Conservation (phyloP, 2,329 filamentous ascomycete genomes). For the Mariannaea elegans region DNA sequence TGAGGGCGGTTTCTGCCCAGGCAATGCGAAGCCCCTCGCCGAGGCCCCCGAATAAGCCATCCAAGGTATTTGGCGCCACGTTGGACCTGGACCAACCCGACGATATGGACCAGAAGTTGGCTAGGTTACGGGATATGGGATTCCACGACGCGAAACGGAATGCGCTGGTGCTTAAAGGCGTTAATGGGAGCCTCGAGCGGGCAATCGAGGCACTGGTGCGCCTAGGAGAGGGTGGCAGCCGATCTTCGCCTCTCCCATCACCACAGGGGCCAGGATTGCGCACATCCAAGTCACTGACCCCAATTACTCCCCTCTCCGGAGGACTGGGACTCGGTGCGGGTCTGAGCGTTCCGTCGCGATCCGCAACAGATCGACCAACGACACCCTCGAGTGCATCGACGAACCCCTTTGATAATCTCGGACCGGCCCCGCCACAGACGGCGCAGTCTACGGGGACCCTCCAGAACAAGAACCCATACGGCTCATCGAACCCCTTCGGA, state of each 20-base stretch:
- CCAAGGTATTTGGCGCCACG: slow-evolving; percentile 74
- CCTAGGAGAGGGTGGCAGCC: slow-evolving; percentile 74
- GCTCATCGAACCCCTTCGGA: slow-evolving; percentile 75
- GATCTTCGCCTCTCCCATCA: slow-evolving; percentile 47
- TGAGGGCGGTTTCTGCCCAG: slow-evolving; percentile 42
- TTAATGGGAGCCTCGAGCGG: slow-evolving; percentile 85
- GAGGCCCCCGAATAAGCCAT: slow-evolving; percentile 68
- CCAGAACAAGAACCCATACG: slow-evolving; percentile 65
- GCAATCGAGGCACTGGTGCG: slow-evolving; percentile 86
- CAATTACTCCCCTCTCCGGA: slow-evolving; percentile 53
- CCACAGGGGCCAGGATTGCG: slow-evolving; percentile 59
- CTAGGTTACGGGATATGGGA: slow-evolving; percentile 86
- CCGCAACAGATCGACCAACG: slow-evolving; percentile 45
- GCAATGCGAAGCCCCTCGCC: slow-evolving; percentile 46
- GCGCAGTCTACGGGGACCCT: slow-evolving; percentile 72
- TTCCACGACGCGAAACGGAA: slow-evolving; percentile 88
- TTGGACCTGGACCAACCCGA: slow-evolving; percentile 64
- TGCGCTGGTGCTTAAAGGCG: slow-evolving; percentile 79
- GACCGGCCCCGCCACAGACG: slow-evolving; percentile 65
- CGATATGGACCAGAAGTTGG: slow-evolving; percentile 79
- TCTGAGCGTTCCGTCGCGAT: slow-evolving; percentile 44
- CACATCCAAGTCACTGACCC: slow-evolving; percentile 63
- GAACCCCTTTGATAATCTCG: slow-evolving; percentile 74
- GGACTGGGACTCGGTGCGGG: slow-evolving; percentile 43
- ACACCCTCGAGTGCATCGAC: slow-evolving; percentile 60